Evolutionary conservation across 1,284 basidiomycete species (phyloP), one percentile per base, ranked within the genome.

Genomic region (Grifola frondosa): DNA sequence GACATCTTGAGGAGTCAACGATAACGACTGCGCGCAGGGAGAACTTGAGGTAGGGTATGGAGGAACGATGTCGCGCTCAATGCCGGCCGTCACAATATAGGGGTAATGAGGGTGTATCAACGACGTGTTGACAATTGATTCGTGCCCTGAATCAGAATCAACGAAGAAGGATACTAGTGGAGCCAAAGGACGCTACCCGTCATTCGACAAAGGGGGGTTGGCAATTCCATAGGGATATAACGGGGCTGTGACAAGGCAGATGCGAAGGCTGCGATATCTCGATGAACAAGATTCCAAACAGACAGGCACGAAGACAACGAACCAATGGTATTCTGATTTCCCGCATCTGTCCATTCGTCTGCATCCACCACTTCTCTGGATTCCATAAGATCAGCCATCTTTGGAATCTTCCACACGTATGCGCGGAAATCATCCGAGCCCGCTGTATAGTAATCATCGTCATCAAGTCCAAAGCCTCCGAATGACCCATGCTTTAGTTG

Each of bases 351-450:
- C 80, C 81, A 85, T 20, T 76, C 66, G 8, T 66, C 55, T 3
- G 54, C 46, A 30, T 59, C 59, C 29, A 81, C 60, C 37, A 69
- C 66, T 44, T 63, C 57, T 26, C 85, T 70, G 41, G 60, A 55
- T 16, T 71, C 66, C 2, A 58, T 46, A 20, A 90, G 66, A 11
- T 65, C 61, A 5, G 60, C 49, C 1, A 73, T 44, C 4, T 71
- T 58, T 2, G 88, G 87, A 24, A 90, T 69, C 53, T 75, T 77
- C 89, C 89, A 91, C n/a, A 88, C 62, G 53, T 91, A 91, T 10
- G 72, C 79, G 23, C 81, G 72, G 58, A 91, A 91, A 60, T 91
- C 85, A 57, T 91, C 88, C 9, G 86, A 90, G 10, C 89, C 89
- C 10, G 78, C 75, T 24, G 73, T 73, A 56, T 83, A 91, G 54